A percentile compares a stretch with the other conserved stretches of the same genome.
phyloP scores from a whole-genome alignment of 2,329 filamentous ascomycete genomes.

The Didymella keratinophila region DNA sequence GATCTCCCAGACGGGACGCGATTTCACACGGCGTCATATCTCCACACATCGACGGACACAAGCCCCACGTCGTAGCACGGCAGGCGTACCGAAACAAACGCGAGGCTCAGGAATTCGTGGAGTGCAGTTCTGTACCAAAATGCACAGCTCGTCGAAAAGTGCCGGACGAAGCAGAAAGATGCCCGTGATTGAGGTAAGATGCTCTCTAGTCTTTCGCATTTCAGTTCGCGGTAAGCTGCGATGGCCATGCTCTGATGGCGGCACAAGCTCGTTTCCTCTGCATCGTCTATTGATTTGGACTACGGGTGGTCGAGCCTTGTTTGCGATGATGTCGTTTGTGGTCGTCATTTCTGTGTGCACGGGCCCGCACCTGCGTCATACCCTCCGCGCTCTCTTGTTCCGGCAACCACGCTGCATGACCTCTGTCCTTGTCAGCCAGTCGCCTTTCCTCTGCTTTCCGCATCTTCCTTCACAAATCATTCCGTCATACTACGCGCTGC shows the following conservation, averaged over 20 bases:
- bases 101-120: constrained; percentile 13
- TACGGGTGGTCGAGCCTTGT: constrained; percentile 16
- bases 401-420: constrained; percentile 35
- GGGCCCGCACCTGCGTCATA: constrained; percentile 28
- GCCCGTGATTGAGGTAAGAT: constrained; percentile 48
- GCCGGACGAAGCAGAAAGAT: constrained; percentile 36
- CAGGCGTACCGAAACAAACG: constrained; percentile 18
- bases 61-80: constrained; percentile 27
- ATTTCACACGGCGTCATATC: constrained; percentile 38
- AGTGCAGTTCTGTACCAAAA: constrained; percentile 22
- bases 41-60: constrained; percentile 24
- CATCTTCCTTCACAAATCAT: constrained; percentile 23
- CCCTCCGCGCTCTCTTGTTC: constrained; percentile 34
- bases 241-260: constrained; percentile 5
- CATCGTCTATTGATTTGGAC: constrained; percentile 19
- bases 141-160: constrained; percentile 25
- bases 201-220: constrained; percentile 5
- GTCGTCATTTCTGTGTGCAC: constrained; percentile 36
- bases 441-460: constrained; percentile 20
- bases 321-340: constrained; percentile 34
- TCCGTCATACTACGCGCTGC: constrained; percentile 25
- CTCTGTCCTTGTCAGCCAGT: constrained; percentile 30
- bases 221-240: constrained; percentile 1
- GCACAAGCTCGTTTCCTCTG: constrained; percentile 23
- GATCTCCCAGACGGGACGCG: constrained; percentile 34